These are phyloP conservation scores for Aplosporella prunicola DNA, from an alignment of 2,329 filamentous ascomycete genomes.

Conservation along the genomic window DNA sequence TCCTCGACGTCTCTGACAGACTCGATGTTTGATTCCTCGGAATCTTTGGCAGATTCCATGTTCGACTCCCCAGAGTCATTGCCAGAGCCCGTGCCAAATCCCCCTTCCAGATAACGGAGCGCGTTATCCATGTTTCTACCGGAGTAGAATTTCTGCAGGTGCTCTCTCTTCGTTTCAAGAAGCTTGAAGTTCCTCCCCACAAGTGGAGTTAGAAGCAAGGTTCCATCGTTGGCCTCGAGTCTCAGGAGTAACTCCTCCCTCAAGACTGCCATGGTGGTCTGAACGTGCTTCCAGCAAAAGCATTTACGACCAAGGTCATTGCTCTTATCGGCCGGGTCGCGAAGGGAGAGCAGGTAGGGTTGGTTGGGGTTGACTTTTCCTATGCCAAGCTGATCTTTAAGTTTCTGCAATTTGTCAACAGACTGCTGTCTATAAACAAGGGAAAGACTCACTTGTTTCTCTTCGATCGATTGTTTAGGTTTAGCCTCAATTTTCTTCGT, in stretches of 20 bases:
- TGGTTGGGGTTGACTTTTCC: constrained; percentile 12
- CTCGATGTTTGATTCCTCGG: not conserved
- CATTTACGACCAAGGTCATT: constrained; percentile 48
- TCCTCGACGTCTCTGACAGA: not conserved
- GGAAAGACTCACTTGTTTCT: not conserved
- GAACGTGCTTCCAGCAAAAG: constrained; percentile 41
- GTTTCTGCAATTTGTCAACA: not conserved
- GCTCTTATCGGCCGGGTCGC: constrained; percentile 49
- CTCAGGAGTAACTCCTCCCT: constrained; percentile 1
- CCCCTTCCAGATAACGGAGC: no score
- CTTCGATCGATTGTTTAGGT: not conserved
- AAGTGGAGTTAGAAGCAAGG: not conserved
- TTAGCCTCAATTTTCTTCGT: constrained; percentile 28
- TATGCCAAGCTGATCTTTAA: not conserved
- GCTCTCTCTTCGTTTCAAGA: constrained; percentile 1
- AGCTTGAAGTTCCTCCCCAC: constrained; percentile 4
- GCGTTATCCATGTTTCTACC: no score
- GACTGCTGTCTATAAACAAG: not conserved
- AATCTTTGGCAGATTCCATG: not conserved
- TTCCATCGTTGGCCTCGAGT: not conserved
- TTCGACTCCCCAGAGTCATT: no score
- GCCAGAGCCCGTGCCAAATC: no score
- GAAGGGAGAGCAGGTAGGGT: constrained; percentile 42
- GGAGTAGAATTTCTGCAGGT: not conserved
- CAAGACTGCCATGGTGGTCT: constrained; percentile 22